phyloP scores from a whole-genome alignment of 2,329 filamentous ascomycete genomes.

The Alternaria triticimaculans region DNA sequence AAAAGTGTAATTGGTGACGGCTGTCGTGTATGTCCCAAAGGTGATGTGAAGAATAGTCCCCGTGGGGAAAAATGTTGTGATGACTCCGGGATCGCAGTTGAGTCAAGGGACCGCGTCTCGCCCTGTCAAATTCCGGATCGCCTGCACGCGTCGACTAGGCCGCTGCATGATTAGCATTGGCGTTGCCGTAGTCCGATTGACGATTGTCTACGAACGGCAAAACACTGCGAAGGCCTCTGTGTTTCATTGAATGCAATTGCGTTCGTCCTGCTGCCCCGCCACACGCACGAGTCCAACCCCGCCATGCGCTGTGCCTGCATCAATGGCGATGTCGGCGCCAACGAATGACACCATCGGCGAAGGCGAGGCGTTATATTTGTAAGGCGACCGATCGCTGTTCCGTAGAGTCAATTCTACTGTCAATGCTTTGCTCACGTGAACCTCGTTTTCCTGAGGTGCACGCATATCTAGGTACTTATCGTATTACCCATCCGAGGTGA shows the following conservation, averaged over 20 bases:
- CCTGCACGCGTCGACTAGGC: conserved; percentile 9
- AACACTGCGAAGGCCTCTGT: background rate
- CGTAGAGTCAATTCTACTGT: background rate
- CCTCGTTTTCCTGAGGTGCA: too few relatives aligned
- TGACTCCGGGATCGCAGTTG: conserved; percentile 38
- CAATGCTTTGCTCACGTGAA: background rate
- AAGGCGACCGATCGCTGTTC: background rate
- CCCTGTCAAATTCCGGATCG: conserved; percentile 9
- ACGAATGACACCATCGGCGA: background rate
- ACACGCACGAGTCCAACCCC: background rate
- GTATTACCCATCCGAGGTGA: background rate
- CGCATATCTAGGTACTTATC: background rate
- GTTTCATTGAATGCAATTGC: background rate
- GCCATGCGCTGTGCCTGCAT: conserved; percentile 15
- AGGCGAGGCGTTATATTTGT: background rate
- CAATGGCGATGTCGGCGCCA: conserved; percentile 14
- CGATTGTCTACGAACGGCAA: background rate
- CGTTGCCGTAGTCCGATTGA: background rate
- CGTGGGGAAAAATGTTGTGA: conserved; percentile 35
- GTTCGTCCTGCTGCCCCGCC: conserved; percentile 14
- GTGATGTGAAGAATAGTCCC: conserved; percentile 16
- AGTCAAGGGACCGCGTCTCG: conserved; percentile 27
- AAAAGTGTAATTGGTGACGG: conserved; percentile 4
- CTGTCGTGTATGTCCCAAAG: conserved; percentile 5
- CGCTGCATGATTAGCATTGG: background rate